These are phyloP conservation scores for Leccinellum rugosiceps DNA, from an alignment of 768 basidiomycete species.

Conservation along the genomic window DNA sequence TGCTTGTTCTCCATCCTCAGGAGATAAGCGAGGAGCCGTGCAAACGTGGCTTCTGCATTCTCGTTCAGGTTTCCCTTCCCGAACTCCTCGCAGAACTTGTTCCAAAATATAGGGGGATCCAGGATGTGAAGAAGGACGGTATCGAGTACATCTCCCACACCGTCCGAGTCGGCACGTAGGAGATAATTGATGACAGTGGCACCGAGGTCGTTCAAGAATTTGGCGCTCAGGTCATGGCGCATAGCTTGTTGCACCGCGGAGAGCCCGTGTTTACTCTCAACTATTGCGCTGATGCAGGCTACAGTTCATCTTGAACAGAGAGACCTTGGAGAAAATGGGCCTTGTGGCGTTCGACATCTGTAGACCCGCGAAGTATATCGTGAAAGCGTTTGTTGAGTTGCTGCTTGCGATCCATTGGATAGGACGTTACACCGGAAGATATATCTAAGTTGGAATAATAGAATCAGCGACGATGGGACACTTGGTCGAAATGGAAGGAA, in stretches of 20 bases:
- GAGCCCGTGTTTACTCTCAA: conserved; percentile 36
- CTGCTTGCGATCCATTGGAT: conserved; percentile 14
- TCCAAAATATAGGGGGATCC: conserved; percentile 54
- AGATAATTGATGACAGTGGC: conserved; percentile 38
- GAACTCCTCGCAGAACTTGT: conserved; percentile 35
- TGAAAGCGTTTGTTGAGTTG: conserved; percentile 36
- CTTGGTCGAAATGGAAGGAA: too few relatives aligned
- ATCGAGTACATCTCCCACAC: conserved; percentile 37
- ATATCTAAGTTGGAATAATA: too few relatives aligned
- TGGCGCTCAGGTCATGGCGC: conserved; percentile 33
- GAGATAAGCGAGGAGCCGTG: conserved; percentile 49
- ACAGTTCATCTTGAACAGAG: conserved; percentile 37
- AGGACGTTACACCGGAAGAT: too few relatives aligned
- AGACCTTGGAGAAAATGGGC: conserved; percentile 46
- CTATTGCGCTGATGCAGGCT: conserved; percentile 37
- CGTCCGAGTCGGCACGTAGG: conserved; percentile 35
- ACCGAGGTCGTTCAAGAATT: conserved; percentile 44
- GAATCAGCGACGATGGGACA: too few relatives aligned
- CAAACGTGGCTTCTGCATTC: conserved; percentile 38
- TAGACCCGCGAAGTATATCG: conserved; percentile 31
- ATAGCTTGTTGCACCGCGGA: conserved; percentile 40
- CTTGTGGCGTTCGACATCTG: conserved; percentile 25
- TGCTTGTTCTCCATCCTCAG: conserved; percentile 37
- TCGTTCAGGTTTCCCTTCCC: conserved; percentile 31
- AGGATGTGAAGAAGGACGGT: conserved; percentile 40